Base-by-base conservation (phyloP, 768 basidiomycete species). In the Termitomyces sp. region DNA sequence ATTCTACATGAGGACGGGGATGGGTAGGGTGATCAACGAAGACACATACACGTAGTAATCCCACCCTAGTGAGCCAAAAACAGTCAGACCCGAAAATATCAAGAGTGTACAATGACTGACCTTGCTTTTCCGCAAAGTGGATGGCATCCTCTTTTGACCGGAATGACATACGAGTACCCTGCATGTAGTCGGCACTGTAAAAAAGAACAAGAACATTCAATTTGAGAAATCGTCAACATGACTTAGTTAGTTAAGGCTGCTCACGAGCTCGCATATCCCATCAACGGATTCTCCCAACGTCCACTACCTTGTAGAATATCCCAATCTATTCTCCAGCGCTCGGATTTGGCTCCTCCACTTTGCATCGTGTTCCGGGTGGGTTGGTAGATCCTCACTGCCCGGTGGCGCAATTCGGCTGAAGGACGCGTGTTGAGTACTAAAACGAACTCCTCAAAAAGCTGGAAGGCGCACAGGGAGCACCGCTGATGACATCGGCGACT, bases 101-200 rank as follows among this genome's bases (percentile, higher is more conserved):
- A 30, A 20, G 9, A 30, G 10, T 46, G 44, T 4, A 20, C 18
- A 40, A 22, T 13, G 18, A 61, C 76, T 46, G 64, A 87, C 94
- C 96, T 80, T 98, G 96, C 76, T 94, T 97, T 79, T 97, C 95
- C 24, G 94, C 90, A 68, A 98, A 98, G 66, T 92, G 90, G 53
- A 96, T 79, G 35, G 96, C 96, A 66, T 93, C 92, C 68, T 93
- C 92, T 73, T 90, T 91, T 54, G 84, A 85, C 65, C 80, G 79
- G 82, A 98, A 98, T 40, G 84, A 80, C 60, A 96, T 55, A 4
- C 87, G 84, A 3, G 91, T 91, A 20, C 90, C 93, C 70, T 98
- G 94, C 88, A 96, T 90, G 72, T 97, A 98, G 72, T 98, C 94
- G 57, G 93, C 94, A 61, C 92, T 93, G 60, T 18, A 44, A 33